Base-by-base conservation (phyloP, 2,329 filamentous ascomycete genomes). In the Fusarium succisae region DNA sequence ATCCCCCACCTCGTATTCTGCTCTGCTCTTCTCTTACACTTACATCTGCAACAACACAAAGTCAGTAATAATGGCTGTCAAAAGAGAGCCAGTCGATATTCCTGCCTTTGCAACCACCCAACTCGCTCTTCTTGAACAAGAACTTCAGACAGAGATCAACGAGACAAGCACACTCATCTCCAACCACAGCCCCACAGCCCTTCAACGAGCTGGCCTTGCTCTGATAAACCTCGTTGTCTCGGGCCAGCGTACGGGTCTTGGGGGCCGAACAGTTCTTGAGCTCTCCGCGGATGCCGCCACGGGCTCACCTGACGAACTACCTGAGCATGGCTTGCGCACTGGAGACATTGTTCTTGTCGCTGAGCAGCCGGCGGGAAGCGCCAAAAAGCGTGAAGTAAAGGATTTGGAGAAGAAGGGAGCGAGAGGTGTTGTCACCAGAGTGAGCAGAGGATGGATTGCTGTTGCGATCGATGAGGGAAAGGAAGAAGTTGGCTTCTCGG, bases 231-330 rank as follows among this genome's bases (percentile, higher is more conserved):
- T 98, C 14, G 85, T 89, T 38, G 85, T 97, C 39, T 86, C 88
- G 17, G 92, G 93, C 24, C 93, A 93, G 80, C 92, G 95, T 37
- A 99, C 96, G 0, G 96, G 96, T 1, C 87, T 98, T 43, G 96
- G 95, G 22, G 96, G 96, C n/a, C 93, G 94, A 73, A 94, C 94
- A 0, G 92, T 99, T 4, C 85, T 98, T 8, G 95, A 98, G 81
- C 90, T 99, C 3, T 84, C 85, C 22, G 86, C 90, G 0, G 96
- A 98, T 78, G 84, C 89, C n/a, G 93, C 94, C 1, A 88, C 92
- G 5, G 87, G 89, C 8, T 66, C 57, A n/a, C 59, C 74, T 20
- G 79, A 64, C n/a, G 70, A 91, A 71, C 84, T 96, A 26, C 91
- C 92, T 3, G 92, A 94, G 80, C 93, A 96, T 84, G 93, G 93